Evolutionary conservation across 805 yeast species (phyloP).

Genomic region (Nakazawaea siamensis): DNA sequence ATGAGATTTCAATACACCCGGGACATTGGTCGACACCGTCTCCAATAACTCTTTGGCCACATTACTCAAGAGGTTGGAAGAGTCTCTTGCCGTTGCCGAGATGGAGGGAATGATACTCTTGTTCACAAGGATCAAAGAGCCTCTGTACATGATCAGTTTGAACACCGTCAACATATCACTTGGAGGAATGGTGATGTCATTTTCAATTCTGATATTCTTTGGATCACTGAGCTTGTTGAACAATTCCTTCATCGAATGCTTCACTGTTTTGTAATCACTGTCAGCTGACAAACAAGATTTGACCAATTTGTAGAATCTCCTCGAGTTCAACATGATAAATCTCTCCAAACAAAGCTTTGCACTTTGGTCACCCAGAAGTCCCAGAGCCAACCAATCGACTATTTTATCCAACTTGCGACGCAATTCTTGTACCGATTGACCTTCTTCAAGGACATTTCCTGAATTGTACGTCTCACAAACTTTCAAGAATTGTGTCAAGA

Average conservation of each 20-base stretch:
- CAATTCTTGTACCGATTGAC: conserved; percentile 14
- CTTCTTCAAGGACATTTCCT: conserved; percentile 16
- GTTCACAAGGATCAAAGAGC: conserved; percentile 56
- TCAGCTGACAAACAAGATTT: conserved; percentile 45
- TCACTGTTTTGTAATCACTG: conserved; percentile 51
- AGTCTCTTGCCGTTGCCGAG: conserved; percentile 35
- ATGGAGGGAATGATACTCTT: conserved; percentile 52
- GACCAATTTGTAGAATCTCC: conserved; percentile 49
- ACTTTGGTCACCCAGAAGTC: conserved; percentile 45
- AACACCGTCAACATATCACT: conserved; percentile 40
- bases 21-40: conserved; percentile 49
- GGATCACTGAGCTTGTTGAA: conserved; percentile 45
- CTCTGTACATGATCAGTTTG: conserved; percentile 51
- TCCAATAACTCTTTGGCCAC: conserved; percentile 48
- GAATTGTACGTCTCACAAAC: conserved; percentile 37
- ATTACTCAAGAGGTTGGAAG: conserved; percentile 19
- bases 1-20: conserved; percentile 58
- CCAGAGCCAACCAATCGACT: conserved; percentile 50
- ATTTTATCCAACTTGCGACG: conserved; percentile 40
- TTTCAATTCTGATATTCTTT: conserved; percentile 31
- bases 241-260: conserved; percentile 57
- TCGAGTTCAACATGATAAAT: conserved; percentile 47
- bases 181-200: conserved; percentile 10
- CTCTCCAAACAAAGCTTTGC: conserved; percentile 42
- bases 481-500: conserved; percentile 38